Evolutionary conservation across 495 filamentous ascomycete genomes (phyloP), one percentile per base, ranked within the genome.

Genomic region (Jackrogersella multiformis): DNA sequence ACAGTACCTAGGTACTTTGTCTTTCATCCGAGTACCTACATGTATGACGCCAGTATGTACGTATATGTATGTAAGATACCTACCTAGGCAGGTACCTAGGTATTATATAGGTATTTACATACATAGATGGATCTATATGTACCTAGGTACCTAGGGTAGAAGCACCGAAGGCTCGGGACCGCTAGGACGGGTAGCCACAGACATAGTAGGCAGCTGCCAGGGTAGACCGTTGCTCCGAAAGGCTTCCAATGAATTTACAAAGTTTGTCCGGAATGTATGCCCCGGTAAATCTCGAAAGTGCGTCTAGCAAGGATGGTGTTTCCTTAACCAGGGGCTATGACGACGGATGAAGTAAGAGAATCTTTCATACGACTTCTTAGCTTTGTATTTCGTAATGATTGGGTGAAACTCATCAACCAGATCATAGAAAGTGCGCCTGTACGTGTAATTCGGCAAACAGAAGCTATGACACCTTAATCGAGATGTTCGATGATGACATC

Each of bases 301-400:
- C 44, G 18, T 36, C n/a, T 20, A 8, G 41, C 45, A 57, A 42
- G 61, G 61, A 61, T 65, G 42, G 23, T 8, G 26, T 45, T 32
- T 54, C 24, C 30, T 16, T 5, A 65, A 45, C n/a, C 52, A 63
- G 54, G 53, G 57, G 56, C 23, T 38, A 73, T 73, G 70, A 73
- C 70, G 70, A 64, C 9, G 18, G 38, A 70, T 73, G 70, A 73
- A 67, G 64, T 73, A 66, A 73, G 56, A 61, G 52, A 20, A 39
- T 23, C 38, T 64, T 39, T 28, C 36, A 56, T 49, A 56, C 46
- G 36, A 64, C 32, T 10, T 44, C 24, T 24, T 39, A 21, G 18
- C 55, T 39, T 23, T 18, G 45, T 34, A 46, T 16, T 57, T 46
- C 30, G 34, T 62, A 45, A 12, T 51, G 56, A 66, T 65, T 70